Conservation (phyloP, 2,329 filamentous ascomycete genomes). For the Ophidiomyces ophidiicola region DNA sequence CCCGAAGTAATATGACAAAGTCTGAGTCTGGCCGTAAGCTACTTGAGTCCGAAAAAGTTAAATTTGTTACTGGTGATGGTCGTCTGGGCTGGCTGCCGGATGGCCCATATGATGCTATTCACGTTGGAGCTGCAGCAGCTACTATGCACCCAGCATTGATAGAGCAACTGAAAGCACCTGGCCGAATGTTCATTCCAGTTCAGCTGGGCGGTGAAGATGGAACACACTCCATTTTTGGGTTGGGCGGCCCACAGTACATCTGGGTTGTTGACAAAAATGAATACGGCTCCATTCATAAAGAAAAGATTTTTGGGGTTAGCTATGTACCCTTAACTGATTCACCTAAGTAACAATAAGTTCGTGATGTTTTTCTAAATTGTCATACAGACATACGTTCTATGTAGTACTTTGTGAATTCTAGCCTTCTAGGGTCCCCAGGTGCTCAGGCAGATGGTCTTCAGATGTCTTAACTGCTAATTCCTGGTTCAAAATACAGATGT, state of each 20-base stretch:
- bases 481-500: no score
- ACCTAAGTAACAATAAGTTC: slow-evolving; percentile 32
- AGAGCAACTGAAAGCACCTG: slow-evolving; percentile 65
- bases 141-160: slow-evolving; percentile 60
- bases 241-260: slow-evolving; percentile 42
- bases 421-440: no score
- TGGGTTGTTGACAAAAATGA: slow-evolving; percentile 52
- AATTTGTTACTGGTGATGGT: slow-evolving; percentile 65
- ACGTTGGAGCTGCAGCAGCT: slow-evolving; percentile 77
- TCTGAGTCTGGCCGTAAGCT: slow-evolving; percentile 46
- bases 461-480: no score
- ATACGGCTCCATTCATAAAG: slow-evolving; percentile 44
- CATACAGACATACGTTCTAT: no score
- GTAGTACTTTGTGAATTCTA: no score
- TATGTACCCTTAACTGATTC: slow-evolving; percentile 55
- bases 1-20: slow-evolving; percentile 54
- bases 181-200: slow-evolving; percentile 57
- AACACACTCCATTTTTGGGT: slow-evolving; percentile 14
- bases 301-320: slow-evolving; percentile 49
- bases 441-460: no score
- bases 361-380: no score
- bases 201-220: slow-evolving; percentile 33
- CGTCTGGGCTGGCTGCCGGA: slow-evolving; percentile 50
- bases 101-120: slow-evolving; percentile 76
- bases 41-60: slow-evolving; percentile 52